Percentiles rank a stretch among this genome's conserved stretches.
Conservation (phyloP, 2,329 filamentous ascomycete species). For the Cladosporium sp. region DNA sequence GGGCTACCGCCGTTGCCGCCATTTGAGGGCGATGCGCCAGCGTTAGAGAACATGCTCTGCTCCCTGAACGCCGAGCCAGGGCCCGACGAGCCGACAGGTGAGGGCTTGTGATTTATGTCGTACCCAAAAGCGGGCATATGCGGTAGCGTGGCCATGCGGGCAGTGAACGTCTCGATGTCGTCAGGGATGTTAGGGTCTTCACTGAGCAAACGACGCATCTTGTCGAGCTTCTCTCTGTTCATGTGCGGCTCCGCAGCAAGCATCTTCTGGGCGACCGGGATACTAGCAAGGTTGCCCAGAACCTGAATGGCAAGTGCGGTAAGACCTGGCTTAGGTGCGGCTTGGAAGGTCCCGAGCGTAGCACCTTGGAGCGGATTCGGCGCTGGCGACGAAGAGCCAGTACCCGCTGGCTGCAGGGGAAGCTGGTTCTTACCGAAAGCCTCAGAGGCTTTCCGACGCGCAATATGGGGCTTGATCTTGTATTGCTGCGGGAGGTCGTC, state of each 20-base stretch:
- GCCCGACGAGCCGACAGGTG: conserved; percentile 6
- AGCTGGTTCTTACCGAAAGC: conserved; percentile 17
- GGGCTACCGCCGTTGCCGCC: conserved; percentile 1
- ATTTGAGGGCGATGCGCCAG: conserved; percentile 9
- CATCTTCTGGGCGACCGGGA: conserved; percentile 21
- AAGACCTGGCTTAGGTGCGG: conserved; percentile 15
- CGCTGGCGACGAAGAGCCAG: conserved; percentile 22
- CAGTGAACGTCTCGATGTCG: conserved; percentile 16
- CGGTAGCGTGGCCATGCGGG: conserved; percentile 7
- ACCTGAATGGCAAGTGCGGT: conserved; percentile 22
- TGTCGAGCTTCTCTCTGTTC: conserved; percentile 23
- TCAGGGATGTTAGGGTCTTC: conserved; percentile 15
- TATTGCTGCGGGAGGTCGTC: conserved; percentile 83
- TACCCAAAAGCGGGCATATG: conserved; percentile 23
- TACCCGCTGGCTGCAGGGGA: conserved; percentile 26
- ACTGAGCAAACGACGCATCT: conserved; percentile 20
- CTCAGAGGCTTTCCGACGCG: conserved; percentile 57
- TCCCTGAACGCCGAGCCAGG: conserved; percentile 21
- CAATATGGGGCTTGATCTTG: conserved; percentile 67
- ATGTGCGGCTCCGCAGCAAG: conserved; percentile 21
- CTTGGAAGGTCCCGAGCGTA: conserved; percentile 10
- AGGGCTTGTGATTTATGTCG: conserved; percentile 13
- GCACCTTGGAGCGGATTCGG: conserved; percentile 15
- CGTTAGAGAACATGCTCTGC: conserved; percentile 23
- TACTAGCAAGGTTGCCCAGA: conserved; percentile 18